A percentile compares a stretch with the other conserved stretches of the same genome.
phyloP scores from a whole-genome alignment of 768 basidiomycete species.

The Cytidiella melzeri region DNA sequence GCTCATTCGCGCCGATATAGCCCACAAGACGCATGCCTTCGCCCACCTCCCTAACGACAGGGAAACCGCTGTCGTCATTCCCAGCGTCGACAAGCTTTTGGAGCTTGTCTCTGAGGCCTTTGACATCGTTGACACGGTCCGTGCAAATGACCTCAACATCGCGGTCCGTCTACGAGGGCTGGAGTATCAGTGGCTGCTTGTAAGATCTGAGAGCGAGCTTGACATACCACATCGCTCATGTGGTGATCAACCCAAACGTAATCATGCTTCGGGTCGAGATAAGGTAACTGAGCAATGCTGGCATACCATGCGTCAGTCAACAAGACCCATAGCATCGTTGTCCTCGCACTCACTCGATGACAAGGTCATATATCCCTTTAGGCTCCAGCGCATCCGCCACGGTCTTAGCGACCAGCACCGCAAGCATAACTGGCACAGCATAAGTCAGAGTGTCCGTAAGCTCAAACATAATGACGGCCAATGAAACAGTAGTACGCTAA shows the following conservation, averaged over 20 bases:
- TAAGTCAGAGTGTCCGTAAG: slow-evolving; percentile 86
- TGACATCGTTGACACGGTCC: slow-evolving; percentile 72
- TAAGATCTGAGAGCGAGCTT: background rate
- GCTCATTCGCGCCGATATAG: slow-evolving; percentile 87
- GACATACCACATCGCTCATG: slow-evolving; percentile 72
- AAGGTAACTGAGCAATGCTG: slow-evolving; percentile 81
- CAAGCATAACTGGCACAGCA: slow-evolving; percentile 83
- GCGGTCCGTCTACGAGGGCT: slow-evolving; percentile 49
- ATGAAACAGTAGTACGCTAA: slow-evolving; percentile 82
- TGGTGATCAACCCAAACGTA: slow-evolving; percentile 79
- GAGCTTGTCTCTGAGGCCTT: slow-evolving; percentile 67
- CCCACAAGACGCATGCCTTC: slow-evolving; percentile 68
- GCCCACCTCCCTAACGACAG: slow-evolving; percentile 57
- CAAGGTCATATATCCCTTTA: slow-evolving; percentile 95
- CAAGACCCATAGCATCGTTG: too few species aligned
- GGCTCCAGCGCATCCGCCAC: slow-evolving; percentile 85
- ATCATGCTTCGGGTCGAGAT: slow-evolving; percentile 85
- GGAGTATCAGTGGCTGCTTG: background rate
- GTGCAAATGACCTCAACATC: slow-evolving; percentile 65
- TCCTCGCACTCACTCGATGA: slow-evolving; percentile 69
- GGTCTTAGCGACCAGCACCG: slow-evolving; percentile 85
- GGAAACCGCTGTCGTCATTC: slow-evolving; percentile 80
- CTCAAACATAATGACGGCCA: slow-evolving; percentile 96
- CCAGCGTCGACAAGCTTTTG: slow-evolving; percentile 49
- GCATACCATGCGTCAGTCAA: background rate